Evolutionary conservation across 768 basidiomycete genomes (phyloP).

Genomic region (Amanita pseudoporphyria): DNA sequence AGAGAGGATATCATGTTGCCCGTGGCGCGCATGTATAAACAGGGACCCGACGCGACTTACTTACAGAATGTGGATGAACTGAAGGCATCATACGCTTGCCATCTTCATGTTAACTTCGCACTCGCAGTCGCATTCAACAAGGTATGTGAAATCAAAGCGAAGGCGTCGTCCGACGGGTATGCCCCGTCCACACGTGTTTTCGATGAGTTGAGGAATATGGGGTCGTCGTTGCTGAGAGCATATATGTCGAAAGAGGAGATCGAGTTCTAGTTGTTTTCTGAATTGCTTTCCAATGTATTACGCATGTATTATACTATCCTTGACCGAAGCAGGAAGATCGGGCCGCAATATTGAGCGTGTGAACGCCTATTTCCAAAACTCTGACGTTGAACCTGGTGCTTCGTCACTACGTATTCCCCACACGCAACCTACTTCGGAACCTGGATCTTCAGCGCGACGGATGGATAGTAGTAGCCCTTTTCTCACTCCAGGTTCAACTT

Average conservation of each 20-base stretch:
- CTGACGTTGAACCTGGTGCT: not conserved
- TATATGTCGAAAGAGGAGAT: conserved; percentile 7
- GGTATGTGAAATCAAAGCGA: conserved; percentile 49
- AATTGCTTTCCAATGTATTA: not conserved
- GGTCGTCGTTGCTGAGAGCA: conserved; percentile 19
- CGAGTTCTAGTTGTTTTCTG: not conserved
- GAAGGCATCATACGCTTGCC: conserved; percentile 52
- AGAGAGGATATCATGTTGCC: conserved; percentile 18
- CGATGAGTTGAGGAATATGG: conserved; percentile 29
- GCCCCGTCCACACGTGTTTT: conserved; percentile 25
- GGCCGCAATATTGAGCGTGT: not conserved
- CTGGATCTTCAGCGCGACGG: not conserved
- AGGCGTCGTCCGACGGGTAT: conserved; percentile 23
- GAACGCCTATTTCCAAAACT: not conserved
- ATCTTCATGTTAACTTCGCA: conserved; percentile 25
- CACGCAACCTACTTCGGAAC: not conserved
- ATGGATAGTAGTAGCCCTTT: not conserved
- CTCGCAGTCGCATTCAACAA: conserved; percentile 45
- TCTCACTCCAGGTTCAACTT: not conserved
- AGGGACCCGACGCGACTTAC: conserved; percentile 19
- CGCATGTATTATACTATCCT: no score
- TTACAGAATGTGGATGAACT: conserved; percentile 29
- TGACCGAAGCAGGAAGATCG: no score
- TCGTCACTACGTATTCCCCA: not conserved
- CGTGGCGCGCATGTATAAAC: conserved; percentile 19